Base-by-base conservation (phyloP, 2,329 filamentous ascomycete genomes). In the Pseudohalonectria lignicola region DNA sequence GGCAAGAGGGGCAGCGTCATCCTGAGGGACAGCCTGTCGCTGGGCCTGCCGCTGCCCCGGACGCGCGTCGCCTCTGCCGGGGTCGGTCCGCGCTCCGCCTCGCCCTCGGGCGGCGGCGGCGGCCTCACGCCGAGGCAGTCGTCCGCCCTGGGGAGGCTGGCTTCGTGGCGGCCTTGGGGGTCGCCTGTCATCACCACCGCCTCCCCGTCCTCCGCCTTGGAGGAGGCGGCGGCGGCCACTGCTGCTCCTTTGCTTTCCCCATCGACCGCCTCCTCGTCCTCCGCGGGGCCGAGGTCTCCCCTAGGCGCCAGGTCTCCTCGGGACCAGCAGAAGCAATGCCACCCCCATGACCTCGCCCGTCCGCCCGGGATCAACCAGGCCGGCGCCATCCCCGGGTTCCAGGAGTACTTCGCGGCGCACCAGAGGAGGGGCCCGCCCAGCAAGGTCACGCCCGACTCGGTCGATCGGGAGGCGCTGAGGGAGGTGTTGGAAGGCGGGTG, bases 311-410 rank as follows among this genome's bases (percentile, higher is more conserved):
- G 38, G 19, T 45, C 42, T 15, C 45, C 44, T 10, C 43, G 45
- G 1, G 21, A 46, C 41, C 16, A 47, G 43, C 34, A 23, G 44
- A 35, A 29, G 17, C n/a, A n/a, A n/a, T n/a, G n/a, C n/a, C n/a
- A n/a, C 6, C 31, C 18, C 15, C 8, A 17, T 7, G 57, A 61
- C 10, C 38, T 60, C 25, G 63, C 63, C 31, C 67, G 84, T 31
- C 60, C 72, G 4, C 74, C 82, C 1, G 85, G 85, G 0, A 86
- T 92, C 52, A 92, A 92, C 50, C 85, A 90, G 53, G 69, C 74
- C 1, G 85, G 85, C 0, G 69, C 76, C 0, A 80, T 92, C 31
- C 75, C 82, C 1, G 84, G 85, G 0, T 82, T 90, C 45, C 67
- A 75, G 19, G 66, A 73, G 39, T 75, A 71, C 46, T 65, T 67